Evolutionary conservation across 1,284 basidiomycete species (phyloP).

Genomic region (Ceratobasidium sp.): DNA sequence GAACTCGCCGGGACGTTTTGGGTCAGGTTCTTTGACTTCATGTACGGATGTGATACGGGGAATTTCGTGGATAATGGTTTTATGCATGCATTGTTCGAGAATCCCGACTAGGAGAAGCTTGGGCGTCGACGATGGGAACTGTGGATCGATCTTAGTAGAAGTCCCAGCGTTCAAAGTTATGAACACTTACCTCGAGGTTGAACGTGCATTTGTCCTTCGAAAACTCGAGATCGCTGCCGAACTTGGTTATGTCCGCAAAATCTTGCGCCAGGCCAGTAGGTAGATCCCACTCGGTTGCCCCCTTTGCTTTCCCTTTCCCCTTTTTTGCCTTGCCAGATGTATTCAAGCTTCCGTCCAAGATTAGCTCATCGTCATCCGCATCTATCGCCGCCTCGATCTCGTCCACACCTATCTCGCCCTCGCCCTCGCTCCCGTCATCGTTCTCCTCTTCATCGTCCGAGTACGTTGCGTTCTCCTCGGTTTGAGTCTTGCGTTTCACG

Average conservation of each 20-base stretch:
- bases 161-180: neutral
- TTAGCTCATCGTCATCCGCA: constrained; percentile 55
- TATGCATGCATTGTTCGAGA: constrained; percentile 85
- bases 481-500: constrained; percentile 71
- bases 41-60: constrained; percentile 83
- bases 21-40: constrained; percentile 70
- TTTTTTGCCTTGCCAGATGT: constrained; percentile 53
- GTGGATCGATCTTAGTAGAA: constrained; percentile 29
- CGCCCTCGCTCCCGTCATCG: constrained; percentile 63
- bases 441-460: constrained; percentile 66
- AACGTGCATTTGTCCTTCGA: constrained; percentile 78
- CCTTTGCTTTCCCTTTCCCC: constrained; percentile 58
- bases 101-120: constrained; percentile 94
- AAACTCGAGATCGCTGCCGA: constrained; percentile 81
- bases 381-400: constrained; percentile 76
- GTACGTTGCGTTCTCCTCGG: constrained; percentile 79
- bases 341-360: neutral
- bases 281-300: constrained; percentile 58
- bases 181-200: constrained; percentile 77
- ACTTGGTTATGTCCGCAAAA: constrained; percentile 48
- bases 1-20: constrained; percentile 27
- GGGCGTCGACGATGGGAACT: constrained; percentile 81
- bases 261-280: constrained; percentile 47
- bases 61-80: constrained; percentile 89
- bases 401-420: constrained; percentile 63